Evolutionary conservation across 2,329 filamentous ascomycete species (phyloP).

Genomic region (Colletotrichum limetticola): DNA sequence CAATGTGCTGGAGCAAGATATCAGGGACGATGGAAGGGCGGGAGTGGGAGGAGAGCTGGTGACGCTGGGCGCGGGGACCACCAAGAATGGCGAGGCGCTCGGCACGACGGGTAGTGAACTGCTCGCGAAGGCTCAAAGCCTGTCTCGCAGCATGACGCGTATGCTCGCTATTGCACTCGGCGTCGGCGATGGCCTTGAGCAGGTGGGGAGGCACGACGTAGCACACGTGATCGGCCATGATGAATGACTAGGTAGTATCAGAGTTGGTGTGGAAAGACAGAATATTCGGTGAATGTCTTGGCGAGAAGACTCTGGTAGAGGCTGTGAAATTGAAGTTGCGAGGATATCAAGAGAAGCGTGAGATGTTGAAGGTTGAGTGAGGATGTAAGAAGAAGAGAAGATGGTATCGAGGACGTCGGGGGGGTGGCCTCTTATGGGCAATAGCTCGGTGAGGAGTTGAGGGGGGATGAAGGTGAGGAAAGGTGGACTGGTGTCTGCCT

Average conservation of each 20-base stretch:
- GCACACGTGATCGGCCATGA: slow-evolving; percentile 41
- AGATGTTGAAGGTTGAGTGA: not conserved
- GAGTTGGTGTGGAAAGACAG: not conserved
- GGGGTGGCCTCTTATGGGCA: not conserved
- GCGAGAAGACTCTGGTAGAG: not conserved
- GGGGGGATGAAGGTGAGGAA: not conserved
- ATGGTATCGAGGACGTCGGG: not conserved
- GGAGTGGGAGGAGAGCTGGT: slow-evolving; percentile 15
- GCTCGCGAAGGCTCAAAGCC: slow-evolving; percentile 48
- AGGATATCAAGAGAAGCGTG: not conserved
- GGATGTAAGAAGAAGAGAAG: not conserved
- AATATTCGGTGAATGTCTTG: not conserved
- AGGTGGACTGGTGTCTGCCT: not conserved
- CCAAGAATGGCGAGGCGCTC: slow-evolving; percentile 48
- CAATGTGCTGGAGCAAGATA: slow-evolving; percentile 10
- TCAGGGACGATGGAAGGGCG: slow-evolving; percentile 20
- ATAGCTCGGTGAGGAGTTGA: not conserved
- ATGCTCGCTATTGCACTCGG: slow-evolving; percentile 47
- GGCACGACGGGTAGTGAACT: slow-evolving; percentile 44
- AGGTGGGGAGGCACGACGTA: slow-evolving; percentile 59
- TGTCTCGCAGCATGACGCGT: slow-evolving; percentile 49
- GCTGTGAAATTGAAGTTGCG: not conserved
- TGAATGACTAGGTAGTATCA: not conserved
- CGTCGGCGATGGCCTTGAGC: slow-evolving; percentile 54
- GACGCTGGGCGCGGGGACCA: slow-evolving; percentile 44